phyloP scores from a whole-genome alignment of 345 rosid genomes.

The Populus ilicifolia region DNA sequence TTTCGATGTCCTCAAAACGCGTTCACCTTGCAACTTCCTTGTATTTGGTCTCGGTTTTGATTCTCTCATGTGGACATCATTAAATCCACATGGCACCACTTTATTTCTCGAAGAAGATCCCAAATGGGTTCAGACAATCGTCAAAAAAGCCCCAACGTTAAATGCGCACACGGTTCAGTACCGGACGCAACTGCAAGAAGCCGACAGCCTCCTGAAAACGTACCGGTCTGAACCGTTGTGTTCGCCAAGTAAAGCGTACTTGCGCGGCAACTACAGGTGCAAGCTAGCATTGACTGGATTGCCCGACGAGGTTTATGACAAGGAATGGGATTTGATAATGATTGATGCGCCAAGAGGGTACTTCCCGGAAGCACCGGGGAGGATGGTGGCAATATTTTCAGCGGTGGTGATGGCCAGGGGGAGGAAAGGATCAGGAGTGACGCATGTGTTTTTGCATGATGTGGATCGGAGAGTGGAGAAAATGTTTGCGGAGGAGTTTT shows the following conservation, averaged over 20 bases:
- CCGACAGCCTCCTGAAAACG: slow-evolving; percentile 37
- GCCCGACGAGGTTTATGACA: slow-evolving; percentile 75
- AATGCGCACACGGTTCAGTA: slow-evolving; percentile 61
- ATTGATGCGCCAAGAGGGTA: slow-evolving; percentile 82
- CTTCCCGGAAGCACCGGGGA: slow-evolving; percentile 60
- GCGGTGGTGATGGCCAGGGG: slow-evolving; percentile 72
- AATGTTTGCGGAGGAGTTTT: slow-evolving; percentile 53
- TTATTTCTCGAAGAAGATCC: slow-evolving; percentile 75
- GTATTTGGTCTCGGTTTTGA: slow-evolving; percentile 73
- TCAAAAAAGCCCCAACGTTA: slow-evolving; percentile 42
- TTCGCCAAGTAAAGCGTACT: slow-evolving; percentile 44
- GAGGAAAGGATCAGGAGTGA: slow-evolving; percentile 60
- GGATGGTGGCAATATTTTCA: slow-evolving; percentile 83
- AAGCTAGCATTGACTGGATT: slow-evolving; percentile 56
- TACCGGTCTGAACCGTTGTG: slow-evolving; percentile 45
- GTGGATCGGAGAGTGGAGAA: slow-evolving; percentile 68
- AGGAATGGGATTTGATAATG: slow-evolving; percentile 84
- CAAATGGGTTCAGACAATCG: slow-evolving; percentile 50
- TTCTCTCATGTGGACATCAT: slow-evolving; percentile 72
- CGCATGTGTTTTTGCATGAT: slow-evolving; percentile 72
- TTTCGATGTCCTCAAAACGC: slow-evolving; percentile 37
- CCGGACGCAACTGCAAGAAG: slow-evolving; percentile 56
- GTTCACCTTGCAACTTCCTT: slow-evolving; percentile 52
- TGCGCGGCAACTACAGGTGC: slow-evolving; percentile 55
- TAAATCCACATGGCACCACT: slow-evolving; percentile 68